Base-by-base conservation (phyloP, 176 grass and related monocot genomes). In the Bonia amplexicaulis region DNA sequence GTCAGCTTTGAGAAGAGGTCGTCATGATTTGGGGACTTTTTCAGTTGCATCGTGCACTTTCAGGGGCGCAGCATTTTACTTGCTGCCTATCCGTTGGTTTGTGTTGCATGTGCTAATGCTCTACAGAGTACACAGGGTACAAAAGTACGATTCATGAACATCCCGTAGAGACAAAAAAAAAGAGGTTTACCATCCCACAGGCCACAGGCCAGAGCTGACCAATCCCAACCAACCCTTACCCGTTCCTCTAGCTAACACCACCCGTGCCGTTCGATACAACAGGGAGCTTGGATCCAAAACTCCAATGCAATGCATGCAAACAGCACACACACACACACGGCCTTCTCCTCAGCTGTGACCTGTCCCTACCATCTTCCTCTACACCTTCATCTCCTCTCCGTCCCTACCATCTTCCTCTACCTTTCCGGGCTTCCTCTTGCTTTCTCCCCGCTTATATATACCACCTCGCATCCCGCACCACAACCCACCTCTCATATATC, bases 391-490 rank as follows among this genome's bases (percentile, higher is more conserved):
- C 66, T 70, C 64, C 62, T 47, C 71, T 23, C 48, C 62, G 62
- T 35, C 83, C 63, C 63, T 58, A 78, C 73, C 73, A n/a, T 51
- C 85, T 87, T 87, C 80, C 51, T 76, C 42, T 51, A 12, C 69
- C 61, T 74, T 79, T 87, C 79, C 66, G 83, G 51, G 39, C 14
- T 48, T 33, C 66, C 12, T 22, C 59, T 61, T 47, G 61, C 85
- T 62, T 29, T 47, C 77, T 73, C 92, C 79, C 77, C 6, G 74
- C 58, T 82, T 87, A 90, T 89, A 89, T 90, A 90, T 74, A 35
- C 52, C 59, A 19, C 60, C 73, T 74, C 70, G 77, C 87, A 25
- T 13, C 52, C 39, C 65, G 47, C 88, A 37, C 27, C 23, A 77
- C 72, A 62, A 77, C 57, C 80, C 42, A 59, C 44, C 42, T 69